A percentile compares a stretch with the other conserved stretches of the same genome.
Conservation (phyloP, 768 basidiomycete genomes). For the Coprinopsis cinerea region DNA sequence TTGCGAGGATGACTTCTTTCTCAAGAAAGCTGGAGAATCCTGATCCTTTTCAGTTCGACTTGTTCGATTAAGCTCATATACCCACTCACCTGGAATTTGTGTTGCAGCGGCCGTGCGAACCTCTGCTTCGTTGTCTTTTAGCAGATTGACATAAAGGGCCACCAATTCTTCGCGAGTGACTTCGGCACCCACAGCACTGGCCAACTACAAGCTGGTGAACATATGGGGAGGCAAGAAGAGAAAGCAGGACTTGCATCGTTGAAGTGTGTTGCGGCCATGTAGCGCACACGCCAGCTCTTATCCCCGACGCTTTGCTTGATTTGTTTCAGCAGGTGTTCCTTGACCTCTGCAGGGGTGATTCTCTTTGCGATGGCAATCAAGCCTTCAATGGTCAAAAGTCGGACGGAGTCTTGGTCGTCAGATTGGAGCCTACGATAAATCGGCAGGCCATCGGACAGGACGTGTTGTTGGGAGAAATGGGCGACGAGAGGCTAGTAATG, state of each 20-base stretch:
- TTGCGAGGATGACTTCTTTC: conserved; percentile 87
- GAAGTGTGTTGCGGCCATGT: conserved; percentile 97
- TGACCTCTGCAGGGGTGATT: conserved; percentile 82
- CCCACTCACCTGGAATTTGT: conserved; percentile 82
- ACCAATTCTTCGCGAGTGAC: conserved; percentile 93
- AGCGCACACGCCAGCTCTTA: conserved; percentile 98
- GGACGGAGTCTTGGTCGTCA: conserved; percentile 98
- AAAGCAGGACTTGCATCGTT: conserved; percentile 60
- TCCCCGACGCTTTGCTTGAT: conserved; percentile 85
- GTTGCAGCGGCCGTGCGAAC: conserved; percentile 94
- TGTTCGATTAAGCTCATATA: background rate
- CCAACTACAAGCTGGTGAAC: conserved; percentile 48
- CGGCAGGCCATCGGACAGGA: conserved; percentile 82
- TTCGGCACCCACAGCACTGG: conserved; percentile 83
- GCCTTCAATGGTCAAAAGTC: conserved; percentile 91
- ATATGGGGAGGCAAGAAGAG: background rate
- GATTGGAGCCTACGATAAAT: conserved; percentile 90
- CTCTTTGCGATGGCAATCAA: conserved; percentile 88
- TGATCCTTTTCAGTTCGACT: conserved; percentile 24
- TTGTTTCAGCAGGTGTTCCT: conserved; percentile 82
- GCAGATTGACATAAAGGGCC: conserved; percentile 83
- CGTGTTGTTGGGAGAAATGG: conserved; percentile 71
- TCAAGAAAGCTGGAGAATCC: conserved; percentile 94
- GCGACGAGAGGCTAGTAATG: conserved; percentile 58
- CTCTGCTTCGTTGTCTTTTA: conserved; percentile 99